phyloP scores from a whole-genome alignment of 2,329 filamentous ascomycete species.

The Xylaria sp. region DNA sequence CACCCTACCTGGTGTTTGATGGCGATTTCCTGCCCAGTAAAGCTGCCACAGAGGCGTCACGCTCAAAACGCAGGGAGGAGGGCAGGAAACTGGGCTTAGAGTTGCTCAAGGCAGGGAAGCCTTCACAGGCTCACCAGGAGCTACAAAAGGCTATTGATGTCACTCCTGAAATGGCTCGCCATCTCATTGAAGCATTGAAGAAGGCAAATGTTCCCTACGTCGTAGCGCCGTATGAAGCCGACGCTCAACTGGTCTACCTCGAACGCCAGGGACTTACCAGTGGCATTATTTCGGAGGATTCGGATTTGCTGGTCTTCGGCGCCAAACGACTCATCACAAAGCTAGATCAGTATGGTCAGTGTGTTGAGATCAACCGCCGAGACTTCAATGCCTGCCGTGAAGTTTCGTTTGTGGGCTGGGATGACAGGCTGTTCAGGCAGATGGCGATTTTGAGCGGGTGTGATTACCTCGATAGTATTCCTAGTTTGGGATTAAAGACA shows the following conservation, averaged over 20 bases:
- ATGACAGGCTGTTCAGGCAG: constrained; percentile 86
- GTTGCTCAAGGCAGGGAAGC: constrained; percentile 82
- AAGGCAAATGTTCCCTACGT: constrained; percentile 82
- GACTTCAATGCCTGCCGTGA: constrained; percentile 92
- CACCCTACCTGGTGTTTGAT: constrained; percentile 95
- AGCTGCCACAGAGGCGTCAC: constrained; percentile 81
- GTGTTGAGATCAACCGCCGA: constrained; percentile 87
- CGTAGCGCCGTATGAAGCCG: constrained; percentile 96
- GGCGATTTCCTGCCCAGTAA: constrained; percentile 96
- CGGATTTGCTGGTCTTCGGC: constrained; percentile 93
- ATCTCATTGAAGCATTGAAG: constrained; percentile 92
- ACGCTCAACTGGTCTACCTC: constrained; percentile 95
- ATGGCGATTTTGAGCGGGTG: constrained; percentile 98
- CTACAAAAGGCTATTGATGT: constrained; percentile 96
- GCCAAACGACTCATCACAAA: constrained; percentile 92
- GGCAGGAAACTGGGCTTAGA: constrained; percentile 80
- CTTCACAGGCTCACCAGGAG: constrained; percentile 81
- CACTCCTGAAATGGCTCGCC: constrained; percentile 92
- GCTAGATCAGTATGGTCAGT: constrained; percentile 91
- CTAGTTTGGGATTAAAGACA: constrained; percentile 89
- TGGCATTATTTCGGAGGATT: constrained; percentile 95
- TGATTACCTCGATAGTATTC: constrained; percentile 90
- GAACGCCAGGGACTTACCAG: constrained; percentile 85
- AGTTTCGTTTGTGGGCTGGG: constrained; percentile 90
- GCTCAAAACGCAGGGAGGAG: constrained; percentile 79